phyloP scores from a whole-genome alignment of 495 filamentous ascomycete genomes.

The Lepidopterella palustris region DNA sequence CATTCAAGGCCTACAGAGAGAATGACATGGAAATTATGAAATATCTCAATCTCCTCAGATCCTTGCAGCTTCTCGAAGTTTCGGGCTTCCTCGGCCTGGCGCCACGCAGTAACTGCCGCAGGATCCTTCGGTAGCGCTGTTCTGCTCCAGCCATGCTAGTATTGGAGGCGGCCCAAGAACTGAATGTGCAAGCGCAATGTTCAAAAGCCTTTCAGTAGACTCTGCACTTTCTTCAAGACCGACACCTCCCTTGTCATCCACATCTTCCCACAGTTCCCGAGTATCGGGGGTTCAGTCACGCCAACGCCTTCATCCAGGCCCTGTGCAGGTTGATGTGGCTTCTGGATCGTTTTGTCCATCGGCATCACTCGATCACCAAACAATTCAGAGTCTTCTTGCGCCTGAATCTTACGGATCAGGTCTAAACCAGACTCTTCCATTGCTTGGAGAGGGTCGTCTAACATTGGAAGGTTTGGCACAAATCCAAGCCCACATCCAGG shows the following conservation, averaged over 20 bases:
- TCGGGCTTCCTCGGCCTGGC: neutral
- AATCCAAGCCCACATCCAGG: neutral
- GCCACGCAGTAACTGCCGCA: neutral
- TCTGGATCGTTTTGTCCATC: no score
- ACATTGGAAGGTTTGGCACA: neutral
- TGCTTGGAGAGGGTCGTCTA: neutral
- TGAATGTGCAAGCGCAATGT: neutral
- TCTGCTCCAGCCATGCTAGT: constrained; percentile 3
- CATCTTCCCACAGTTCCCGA: no score
- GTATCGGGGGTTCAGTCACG: no score
- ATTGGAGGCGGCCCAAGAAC: neutral
- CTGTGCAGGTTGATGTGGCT: no score
- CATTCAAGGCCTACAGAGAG: neutral
- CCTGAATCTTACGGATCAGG: neutral
- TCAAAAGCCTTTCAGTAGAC: no score
- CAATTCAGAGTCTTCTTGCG: neutral
- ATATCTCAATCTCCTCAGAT: neutral
- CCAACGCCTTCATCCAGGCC: no score
- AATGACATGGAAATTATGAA: neutral
- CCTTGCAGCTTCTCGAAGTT: neutral
- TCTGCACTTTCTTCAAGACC: no score
- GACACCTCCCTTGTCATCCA: neutral
- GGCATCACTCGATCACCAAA: no score
- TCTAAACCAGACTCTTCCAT: neutral
- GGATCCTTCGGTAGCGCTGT: neutral